Percentiles rank a stretch among this genome's conserved stretches.
Conservation (phyloP, 2,329 filamentous ascomycete genomes). For the Kalmusia sp. region DNA sequence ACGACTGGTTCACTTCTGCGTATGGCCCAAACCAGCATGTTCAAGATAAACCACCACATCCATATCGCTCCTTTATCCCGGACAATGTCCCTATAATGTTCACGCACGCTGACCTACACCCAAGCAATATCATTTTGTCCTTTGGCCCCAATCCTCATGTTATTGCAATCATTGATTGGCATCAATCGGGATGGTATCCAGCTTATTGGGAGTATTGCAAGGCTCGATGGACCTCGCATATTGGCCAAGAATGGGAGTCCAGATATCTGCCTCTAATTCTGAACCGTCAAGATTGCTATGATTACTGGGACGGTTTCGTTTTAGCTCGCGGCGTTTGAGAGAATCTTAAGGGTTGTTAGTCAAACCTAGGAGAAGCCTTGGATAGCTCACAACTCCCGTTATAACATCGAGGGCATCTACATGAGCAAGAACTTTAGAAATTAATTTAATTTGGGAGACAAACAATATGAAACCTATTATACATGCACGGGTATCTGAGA, state of each 20-base stretch:
- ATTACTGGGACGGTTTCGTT: constrained; percentile 24
- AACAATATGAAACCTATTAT: no score
- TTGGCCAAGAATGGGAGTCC: constrained; percentile 20
- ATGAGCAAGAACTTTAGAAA: no score
- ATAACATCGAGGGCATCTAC: no score
- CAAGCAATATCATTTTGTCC: constrained; percentile 24
- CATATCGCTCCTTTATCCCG: constrained; percentile 20
- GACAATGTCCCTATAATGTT: constrained; percentile 23
- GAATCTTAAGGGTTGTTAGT: no score
- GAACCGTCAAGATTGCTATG: constrained; percentile 15
- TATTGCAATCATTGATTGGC: constrained; percentile 21
- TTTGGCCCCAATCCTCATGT: constrained; percentile 8
- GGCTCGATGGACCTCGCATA: constrained; percentile 19
- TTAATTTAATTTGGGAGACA: no score
- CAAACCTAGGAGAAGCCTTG: no score
- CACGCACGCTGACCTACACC: constrained; percentile 28
- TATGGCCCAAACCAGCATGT: constrained; percentile 12
- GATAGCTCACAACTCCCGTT: no score
- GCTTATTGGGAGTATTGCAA: constrained; percentile 24
- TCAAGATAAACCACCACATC: constrained; percentile 19
- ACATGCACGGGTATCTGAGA: no score
- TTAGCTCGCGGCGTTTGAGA: constrained; percentile 19
- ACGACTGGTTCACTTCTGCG: constrained; percentile 26
- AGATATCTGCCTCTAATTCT: constrained; percentile 20
- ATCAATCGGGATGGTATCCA: constrained; percentile 23